A percentile compares a stretch with the other conserved stretches of the same genome.
phyloP scores from a whole-genome alignment of 2,329 filamentous ascomycete genomes.

The Macrophomina tecta region DNA sequence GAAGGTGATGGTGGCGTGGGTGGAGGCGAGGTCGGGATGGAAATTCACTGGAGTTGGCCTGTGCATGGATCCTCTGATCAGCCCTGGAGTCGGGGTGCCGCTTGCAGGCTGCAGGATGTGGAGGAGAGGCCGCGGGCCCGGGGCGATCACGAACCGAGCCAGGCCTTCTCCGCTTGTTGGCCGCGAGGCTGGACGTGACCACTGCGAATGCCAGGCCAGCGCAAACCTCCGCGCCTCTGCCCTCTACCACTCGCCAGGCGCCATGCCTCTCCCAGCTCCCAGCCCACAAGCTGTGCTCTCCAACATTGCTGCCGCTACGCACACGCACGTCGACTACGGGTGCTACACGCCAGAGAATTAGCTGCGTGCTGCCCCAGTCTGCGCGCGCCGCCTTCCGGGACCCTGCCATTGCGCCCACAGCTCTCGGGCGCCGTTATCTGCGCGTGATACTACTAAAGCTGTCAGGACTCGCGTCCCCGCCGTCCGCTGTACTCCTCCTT shows the following conservation, averaged over 20 bases:
- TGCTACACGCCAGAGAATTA: slow-evolving; percentile 6
- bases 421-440: background rate
- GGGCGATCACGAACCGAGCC: slow-evolving; percentile 19
- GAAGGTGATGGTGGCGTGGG: slow-evolving; percentile 8
- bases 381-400: background rate
- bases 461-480: background rate
- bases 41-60: slow-evolving; percentile 15
- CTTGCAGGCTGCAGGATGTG: slow-evolving; percentile 15
- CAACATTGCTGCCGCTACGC: slow-evolving; percentile 1
- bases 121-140: slow-evolving; percentile 20
- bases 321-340: background rate
- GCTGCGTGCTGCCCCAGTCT: slow-evolving; percentile 8
- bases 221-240: background rate
- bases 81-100: slow-evolving; percentile 14
- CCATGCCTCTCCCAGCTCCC: slow-evolving; percentile 9
- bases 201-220: slow-evolving; percentile 6
- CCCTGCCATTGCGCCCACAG: slow-evolving; percentile 11
- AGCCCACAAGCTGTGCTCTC: slow-evolving; percentile 5
- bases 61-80: slow-evolving; percentile 25
- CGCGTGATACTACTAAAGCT: slow-evolving; percentile 14
- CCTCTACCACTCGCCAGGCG: slow-evolving; percentile 1
- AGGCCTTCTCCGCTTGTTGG: slow-evolving; percentile 14
- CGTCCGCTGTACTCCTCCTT: slow-evolving; percentile 1
- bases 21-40: background rate
- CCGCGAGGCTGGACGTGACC: slow-evolving; percentile 11